These are phyloP conservation scores for Pestalotiopsis sp. DNA, from an alignment of 2,329 filamentous ascomycete species.

Conservation along the genomic window DNA sequence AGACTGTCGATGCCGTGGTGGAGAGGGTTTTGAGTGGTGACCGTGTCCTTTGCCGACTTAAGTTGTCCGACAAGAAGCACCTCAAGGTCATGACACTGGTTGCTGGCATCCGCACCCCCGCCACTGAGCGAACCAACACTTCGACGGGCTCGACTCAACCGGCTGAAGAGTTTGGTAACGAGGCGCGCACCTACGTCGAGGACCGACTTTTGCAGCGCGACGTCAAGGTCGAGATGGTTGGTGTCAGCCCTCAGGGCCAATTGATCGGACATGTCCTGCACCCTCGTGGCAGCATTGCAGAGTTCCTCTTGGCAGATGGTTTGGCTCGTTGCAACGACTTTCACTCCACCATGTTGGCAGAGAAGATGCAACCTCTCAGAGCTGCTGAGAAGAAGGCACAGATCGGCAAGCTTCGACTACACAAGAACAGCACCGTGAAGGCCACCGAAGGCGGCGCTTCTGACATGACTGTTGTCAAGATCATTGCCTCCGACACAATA, in stretches of 20 bases:
- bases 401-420: slow-evolving; percentile 74
- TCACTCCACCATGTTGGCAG: slow-evolving; percentile 88
- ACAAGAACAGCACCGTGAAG: slow-evolving; percentile 79
- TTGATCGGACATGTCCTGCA: slow-evolving; percentile 88
- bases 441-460: slow-evolving; percentile 63
- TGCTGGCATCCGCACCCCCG: slow-evolving; percentile 85
- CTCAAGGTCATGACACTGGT: slow-evolving; percentile 86
- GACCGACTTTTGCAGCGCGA: slow-evolving; percentile 81
- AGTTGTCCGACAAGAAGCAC: slow-evolving; percentile 82
- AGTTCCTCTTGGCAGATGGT: slow-evolving; percentile 86
- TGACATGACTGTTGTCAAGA: slow-evolving; percentile 82
- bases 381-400: slow-evolving; percentile 87
- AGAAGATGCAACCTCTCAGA: slow-evolving; percentile 83
- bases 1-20: slow-evolving; percentile 81
- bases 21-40: slow-evolving; percentile 93
- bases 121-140: slow-evolving; percentile 82
- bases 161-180: slow-evolving; percentile 87
- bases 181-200: slow-evolving; percentile 88
- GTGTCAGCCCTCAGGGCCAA: slow-evolving; percentile 86
- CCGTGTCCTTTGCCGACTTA: slow-evolving; percentile 80
- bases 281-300: slow-evolving; percentile 89
- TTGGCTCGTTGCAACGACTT: slow-evolving; percentile 93
- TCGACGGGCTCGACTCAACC: slow-evolving; percentile 80
- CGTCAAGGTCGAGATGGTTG: slow-evolving; percentile 81
- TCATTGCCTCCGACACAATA: slow-evolving; percentile 88